Percentiles rank a stretch among this genome's conserved stretches.
Evolutionary conservation across 495 filamentous ascomycete genomes (phyloP).

Genomic region (Penicillium odoratum): DNA sequence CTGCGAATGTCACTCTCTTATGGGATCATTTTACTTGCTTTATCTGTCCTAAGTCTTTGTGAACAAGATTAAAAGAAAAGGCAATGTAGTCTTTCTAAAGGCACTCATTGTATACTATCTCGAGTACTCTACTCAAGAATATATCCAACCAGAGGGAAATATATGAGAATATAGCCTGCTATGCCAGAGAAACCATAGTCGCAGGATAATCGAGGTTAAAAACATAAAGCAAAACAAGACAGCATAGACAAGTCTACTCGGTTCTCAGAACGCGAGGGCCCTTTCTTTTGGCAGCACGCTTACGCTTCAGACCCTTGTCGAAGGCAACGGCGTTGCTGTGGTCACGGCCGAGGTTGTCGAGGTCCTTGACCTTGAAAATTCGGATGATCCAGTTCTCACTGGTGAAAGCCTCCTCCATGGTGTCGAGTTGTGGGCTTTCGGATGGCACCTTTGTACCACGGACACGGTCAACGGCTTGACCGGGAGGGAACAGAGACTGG

Average conservation of each 20-base stretch:
- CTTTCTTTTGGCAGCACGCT: conserved; percentile 76
- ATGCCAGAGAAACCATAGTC: conserved; percentile 12
- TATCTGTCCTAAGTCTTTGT: no score
- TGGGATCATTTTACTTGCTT: neutral
- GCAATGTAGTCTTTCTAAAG: neutral
- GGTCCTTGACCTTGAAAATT: conserved; percentile 99
- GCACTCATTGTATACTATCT: conserved; percentile 20
- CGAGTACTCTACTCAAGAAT: conserved; percentile 10
- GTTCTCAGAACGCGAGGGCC: conserved; percentile 80
- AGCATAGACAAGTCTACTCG: conserved; percentile 55
- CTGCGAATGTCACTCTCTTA: conserved; percentile 21
- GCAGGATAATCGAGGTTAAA: conserved; percentile 14
- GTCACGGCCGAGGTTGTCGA: conserved; percentile 92
- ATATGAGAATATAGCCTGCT: conserved; percentile 14
- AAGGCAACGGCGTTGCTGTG: conserved; percentile 83
- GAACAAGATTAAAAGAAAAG: no score
- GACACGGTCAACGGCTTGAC: conserved; percentile 90
- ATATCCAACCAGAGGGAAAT: conserved; percentile 12
- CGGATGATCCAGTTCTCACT: conserved; percentile 99
- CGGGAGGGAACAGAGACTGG: conserved; percentile 84
- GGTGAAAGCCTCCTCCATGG: conserved; percentile 94
- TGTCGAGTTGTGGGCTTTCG: conserved; percentile 81
- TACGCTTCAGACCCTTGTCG: conserved; percentile 92
- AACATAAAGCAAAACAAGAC: conserved; percentile 7
- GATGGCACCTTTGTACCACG: conserved; percentile 79